Evolutionary conservation across 2,329 filamentous ascomycete genomes (phyloP).

Genomic region (Diaporthe sp.): DNA sequence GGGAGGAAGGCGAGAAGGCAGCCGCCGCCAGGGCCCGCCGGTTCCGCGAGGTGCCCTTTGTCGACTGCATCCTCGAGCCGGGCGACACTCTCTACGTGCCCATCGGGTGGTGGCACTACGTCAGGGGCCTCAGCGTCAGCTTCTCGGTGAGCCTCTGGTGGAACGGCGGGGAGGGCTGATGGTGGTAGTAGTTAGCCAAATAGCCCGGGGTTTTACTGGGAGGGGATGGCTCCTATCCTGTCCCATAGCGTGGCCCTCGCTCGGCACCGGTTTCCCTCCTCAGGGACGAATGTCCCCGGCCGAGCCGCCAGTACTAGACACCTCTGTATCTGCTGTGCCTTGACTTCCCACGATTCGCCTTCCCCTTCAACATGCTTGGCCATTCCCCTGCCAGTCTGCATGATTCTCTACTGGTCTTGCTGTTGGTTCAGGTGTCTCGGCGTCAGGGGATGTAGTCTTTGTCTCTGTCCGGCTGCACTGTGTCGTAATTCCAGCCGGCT

Average conservation of each 20-base stretch:
- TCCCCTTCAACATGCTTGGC: neutral
- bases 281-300: neutral
- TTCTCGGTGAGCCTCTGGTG: slow-evolving; percentile 99
- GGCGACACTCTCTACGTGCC: slow-evolving; percentile 93
- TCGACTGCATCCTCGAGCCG: slow-evolving; percentile 83
- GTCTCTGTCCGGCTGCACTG: neutral
- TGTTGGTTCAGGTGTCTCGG: neutral
- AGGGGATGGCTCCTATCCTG: neutral
- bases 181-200: neutral
- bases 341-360: neutral
- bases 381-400: neutral
- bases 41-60: slow-evolving; percentile 74
- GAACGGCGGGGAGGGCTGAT: slow-evolving; percentile 62
- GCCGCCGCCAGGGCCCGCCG: slow-evolving; percentile 50
- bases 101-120: slow-evolving; percentile 98
- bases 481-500: neutral
- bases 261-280: slow-evolving; percentile 15
- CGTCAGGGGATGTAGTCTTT: neutral
- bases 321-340: neutral
- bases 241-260: neutral
- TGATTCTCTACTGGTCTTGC: neutral
- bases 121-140: slow-evolving; percentile 85
- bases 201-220: neutral
- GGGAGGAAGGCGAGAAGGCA: slow-evolving; percentile 3
- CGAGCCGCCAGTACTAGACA: neutral